Base-by-base conservation (phyloP, 2,329 filamentous ascomycete species). In the Acarospora socialis region DNA sequence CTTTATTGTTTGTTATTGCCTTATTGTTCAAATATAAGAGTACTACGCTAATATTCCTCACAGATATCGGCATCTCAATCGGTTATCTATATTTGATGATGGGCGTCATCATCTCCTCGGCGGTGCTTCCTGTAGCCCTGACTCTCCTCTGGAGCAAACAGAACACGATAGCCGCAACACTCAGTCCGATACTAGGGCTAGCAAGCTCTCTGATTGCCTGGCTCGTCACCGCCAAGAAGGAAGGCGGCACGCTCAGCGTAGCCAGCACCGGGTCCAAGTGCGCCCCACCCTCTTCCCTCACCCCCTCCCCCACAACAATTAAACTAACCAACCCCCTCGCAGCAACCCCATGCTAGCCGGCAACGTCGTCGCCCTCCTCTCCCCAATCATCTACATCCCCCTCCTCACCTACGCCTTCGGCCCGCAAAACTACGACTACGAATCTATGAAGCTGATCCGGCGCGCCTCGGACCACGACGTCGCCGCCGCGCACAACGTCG, bases 81-180 rank as follows among this genome's bases (percentile, higher is more conserved):
- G 84, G 83, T 7, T 92, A 86, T 47, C 64, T 92, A 3, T 92
- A 92, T 49, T 61, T 92, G 1, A 70, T 92, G 49, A 93, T 93
- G 84, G 86, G 84, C 5, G 80, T 84, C 30, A 81, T 93, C 46
- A 90, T 93, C 49, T 83, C 77, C 0, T 73, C 80, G 0, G 84
- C 82, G 3, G 83, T 92, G 3, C 66, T 93, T 8, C 84, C 86
- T 0, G 81, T 82, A 0, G 77, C 81, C 0, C 60, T 92, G 40
- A 81, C 82, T 0, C 66, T 93, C 0, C 64, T 84, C 37, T 93
- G 83, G 82, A 70, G 69, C 30, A 72, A 77, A 2, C 83, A 92
- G 52, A 83, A 81, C 47, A 75, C 72, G 61, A 72, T 71, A 51
- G 79, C 81, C 1, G 81, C 80, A 0, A 71, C 73, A 1, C 60